Conservation (phyloP, 768 basidiomycete species). For the Hygrocybe punicea region DNA sequence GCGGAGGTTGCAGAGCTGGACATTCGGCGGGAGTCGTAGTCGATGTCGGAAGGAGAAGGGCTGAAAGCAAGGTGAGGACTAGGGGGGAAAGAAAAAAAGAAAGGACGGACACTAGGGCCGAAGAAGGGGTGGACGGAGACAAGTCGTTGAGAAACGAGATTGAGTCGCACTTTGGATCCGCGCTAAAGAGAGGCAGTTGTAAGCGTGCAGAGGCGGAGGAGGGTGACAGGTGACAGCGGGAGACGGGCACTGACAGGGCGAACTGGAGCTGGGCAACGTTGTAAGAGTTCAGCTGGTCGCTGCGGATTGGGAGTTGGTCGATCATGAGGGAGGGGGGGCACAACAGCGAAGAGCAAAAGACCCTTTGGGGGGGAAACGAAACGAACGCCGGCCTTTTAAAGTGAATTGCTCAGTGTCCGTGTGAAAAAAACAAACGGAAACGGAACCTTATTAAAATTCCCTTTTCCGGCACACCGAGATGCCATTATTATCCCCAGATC, state of each 20-base stretch:
- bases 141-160: slow-evolving; percentile 45
- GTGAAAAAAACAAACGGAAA: no score
- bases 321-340: slow-evolving; percentile 46
- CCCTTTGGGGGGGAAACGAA: slow-evolving; percentile 8
- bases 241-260: slow-evolving; percentile 46
- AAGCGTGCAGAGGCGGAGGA: no score
- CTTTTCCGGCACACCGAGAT: not conserved
- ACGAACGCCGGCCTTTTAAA: not conserved
- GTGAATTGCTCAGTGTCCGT: not conserved
- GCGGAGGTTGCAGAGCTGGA: slow-evolving; percentile 70
- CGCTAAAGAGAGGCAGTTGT: slow-evolving; percentile 25
- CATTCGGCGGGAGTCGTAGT: slow-evolving; percentile 69
- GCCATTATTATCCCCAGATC: not conserved
- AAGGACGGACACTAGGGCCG: slow-evolving; percentile 44
- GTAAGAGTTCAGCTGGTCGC: slow-evolving; percentile 53
- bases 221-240: slow-evolving; percentile 30
- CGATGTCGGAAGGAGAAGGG: slow-evolving; percentile 38
- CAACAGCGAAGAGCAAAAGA: slow-evolving; percentile 7
- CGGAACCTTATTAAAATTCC: not conserved
- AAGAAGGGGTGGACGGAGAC: slow-evolving; percentile 43
- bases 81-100: not conserved
- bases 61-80: slow-evolving; percentile 6
- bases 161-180: slow-evolving; percentile 43
- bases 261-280: slow-evolving; percentile 63
- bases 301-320: slow-evolving; percentile 43